These are phyloP conservation scores for Trichosporon coremiiforme DNA, from an alignment of 1,284 basidiomycete species.

Conservation along the genomic window DNA sequence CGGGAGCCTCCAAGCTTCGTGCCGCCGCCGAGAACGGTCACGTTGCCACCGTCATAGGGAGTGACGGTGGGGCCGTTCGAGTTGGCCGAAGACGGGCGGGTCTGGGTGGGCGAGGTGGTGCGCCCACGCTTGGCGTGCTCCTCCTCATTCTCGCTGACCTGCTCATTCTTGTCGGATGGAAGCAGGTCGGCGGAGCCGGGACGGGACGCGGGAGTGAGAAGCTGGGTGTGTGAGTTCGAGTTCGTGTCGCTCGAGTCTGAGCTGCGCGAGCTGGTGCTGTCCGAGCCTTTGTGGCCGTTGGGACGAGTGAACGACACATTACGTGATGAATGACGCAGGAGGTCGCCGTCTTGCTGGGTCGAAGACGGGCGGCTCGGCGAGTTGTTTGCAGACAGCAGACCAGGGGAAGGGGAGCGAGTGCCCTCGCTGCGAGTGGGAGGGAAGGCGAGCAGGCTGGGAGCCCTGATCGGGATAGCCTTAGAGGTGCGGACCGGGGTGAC, in stretches of 20 bases:
- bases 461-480: constrained; percentile 53
- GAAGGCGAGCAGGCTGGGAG: constrained; percentile 50
- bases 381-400: constrained; percentile 39
- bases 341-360: constrained; percentile 12
- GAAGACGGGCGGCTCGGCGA: constrained; percentile 15
- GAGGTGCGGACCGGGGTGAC: constrained; percentile 44
- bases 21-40: constrained; percentile 57
- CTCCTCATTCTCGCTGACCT: constrained; percentile 21
- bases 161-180: constrained; percentile 20
- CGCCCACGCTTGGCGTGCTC: constrained; percentile 26
- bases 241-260: constrained; percentile 44
- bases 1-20: constrained; percentile 56
- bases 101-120: constrained; percentile 22
- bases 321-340: constrained; percentile 20
- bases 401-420: constrained; percentile 29
- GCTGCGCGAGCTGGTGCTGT: constrained; percentile 38
- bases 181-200: constrained; percentile 49
- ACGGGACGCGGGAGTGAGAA: constrained; percentile 49
- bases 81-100: constrained; percentile 26
- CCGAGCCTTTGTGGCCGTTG: constrained; percentile 29
- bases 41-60: constrained; percentile 58
- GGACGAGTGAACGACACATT: constrained; percentile 21
- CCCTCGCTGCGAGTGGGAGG: constrained; percentile 44
- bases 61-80: constrained; percentile 47
- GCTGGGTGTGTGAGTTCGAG: constrained; percentile 42